A percentile compares a stretch with the other conserved stretches of the same genome.
phyloP scores from a whole-genome alignment of 2,329 filamentous ascomycete genomes.

The Pseudogymnoascus sp. region DNA sequence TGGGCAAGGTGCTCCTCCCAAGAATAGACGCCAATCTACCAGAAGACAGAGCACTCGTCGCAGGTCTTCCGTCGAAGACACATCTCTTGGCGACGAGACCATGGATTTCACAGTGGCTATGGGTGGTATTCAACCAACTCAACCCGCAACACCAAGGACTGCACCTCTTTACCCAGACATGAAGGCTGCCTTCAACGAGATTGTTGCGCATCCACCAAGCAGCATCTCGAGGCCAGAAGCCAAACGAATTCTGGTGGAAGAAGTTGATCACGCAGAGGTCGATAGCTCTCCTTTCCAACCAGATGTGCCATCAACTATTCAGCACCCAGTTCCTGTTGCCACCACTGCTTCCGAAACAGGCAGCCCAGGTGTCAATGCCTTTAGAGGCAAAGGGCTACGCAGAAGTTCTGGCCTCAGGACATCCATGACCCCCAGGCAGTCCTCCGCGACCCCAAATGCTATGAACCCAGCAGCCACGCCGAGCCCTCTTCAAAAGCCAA shows the following conservation, averaged over 20 bases:
- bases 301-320: conserved; percentile 25
- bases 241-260: conserved; percentile 51
- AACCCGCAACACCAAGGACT: conserved; percentile 33
- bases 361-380: conserved; percentile 47
- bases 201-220: not conserved
- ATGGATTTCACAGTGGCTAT: conserved; percentile 51
- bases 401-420: conserved; percentile 38
- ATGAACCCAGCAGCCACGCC: conserved; percentile 19
- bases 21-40: conserved; percentile 25
- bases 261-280: conserved; percentile 42
- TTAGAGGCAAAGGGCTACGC: conserved; percentile 41
- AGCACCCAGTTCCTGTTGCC: conserved; percentile 27
- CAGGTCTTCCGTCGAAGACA: conserved; percentile 26
- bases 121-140: conserved; percentile 40
- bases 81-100: conserved; percentile 28
- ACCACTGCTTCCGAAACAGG: conserved; percentile 39
- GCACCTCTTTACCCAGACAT: conserved; percentile 13
- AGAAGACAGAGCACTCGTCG: conserved; percentile 31
- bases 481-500: conserved; percentile 28
- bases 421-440: conserved; percentile 34
- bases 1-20: conserved; percentile 16
- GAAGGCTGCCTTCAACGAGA: not conserved
- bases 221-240: conserved; percentile 30
- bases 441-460: conserved; percentile 8
- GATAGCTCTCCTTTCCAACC: conserved; percentile 36